phyloP scores from a whole-genome alignment of 768 basidiomycete species.

The Leccinellum luteum region DNA sequence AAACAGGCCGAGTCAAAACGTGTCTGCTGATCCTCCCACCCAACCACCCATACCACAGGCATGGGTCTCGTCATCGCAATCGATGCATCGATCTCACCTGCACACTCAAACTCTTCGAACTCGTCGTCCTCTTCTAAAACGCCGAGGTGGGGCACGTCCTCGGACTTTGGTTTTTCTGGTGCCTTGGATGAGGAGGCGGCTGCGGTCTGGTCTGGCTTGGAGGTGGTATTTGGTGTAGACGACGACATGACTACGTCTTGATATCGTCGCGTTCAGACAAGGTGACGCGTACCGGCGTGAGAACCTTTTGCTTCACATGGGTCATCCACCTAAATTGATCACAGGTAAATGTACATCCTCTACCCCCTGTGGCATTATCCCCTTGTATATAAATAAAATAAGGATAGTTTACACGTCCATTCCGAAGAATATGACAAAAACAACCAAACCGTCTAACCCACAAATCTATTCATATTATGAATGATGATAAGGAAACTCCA shows the following conservation, averaged over 20 bases:
- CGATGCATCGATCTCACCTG: constrained; percentile 50
- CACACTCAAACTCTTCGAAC: constrained; percentile 89
- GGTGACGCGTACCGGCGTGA: constrained; percentile 22
- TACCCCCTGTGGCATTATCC: constrained; percentile 2
- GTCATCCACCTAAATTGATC: neutral
- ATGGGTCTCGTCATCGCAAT: neutral
- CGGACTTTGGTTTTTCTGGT: constrained; percentile 40
- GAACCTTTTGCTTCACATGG: constrained; percentile 6
- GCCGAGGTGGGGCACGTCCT: constrained; percentile 64
- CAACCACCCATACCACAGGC: neutral
- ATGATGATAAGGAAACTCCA: constrained; percentile 7
- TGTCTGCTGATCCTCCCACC: neutral
- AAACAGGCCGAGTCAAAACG: neutral
- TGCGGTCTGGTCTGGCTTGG: constrained; percentile 40
- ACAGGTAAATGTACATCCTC: neutral
- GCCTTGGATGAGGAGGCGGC: constrained; percentile 19
- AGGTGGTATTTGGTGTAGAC: constrained; percentile 46
- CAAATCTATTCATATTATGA: constrained; percentile 15
- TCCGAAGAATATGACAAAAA: constrained; percentile 5
- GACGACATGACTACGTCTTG: constrained; percentile 38
- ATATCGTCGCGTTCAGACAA: neutral
- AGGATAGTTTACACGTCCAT: constrained; percentile 25
- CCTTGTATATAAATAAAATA: constrained; percentile 32
- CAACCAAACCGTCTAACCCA: constrained; percentile 6
- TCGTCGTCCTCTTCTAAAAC: constrained; percentile 98